phyloP scores from a whole-genome alignment of 257 asterid species.

The Scutellaria barbata region DNA sequence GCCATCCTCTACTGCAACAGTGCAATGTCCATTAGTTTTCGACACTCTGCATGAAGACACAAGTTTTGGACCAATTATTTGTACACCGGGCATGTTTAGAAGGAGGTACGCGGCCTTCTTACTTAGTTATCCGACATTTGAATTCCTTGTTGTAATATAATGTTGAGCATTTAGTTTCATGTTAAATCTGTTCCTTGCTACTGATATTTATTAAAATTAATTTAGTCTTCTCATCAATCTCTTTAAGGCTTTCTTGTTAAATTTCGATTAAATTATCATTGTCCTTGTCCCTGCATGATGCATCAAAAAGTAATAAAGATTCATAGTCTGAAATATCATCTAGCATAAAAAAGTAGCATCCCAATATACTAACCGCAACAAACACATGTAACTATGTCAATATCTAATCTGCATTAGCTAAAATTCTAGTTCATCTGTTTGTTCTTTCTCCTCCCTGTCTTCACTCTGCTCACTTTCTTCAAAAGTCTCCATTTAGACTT shows the following conservation, averaged over 20 bases:
- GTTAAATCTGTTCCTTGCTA: slow-evolving; percentile 31
- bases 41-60: slow-evolving; percentile 10
- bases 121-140: slow-evolving; percentile 18
- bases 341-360: slow-evolving; percentile 18
- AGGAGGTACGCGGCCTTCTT: slow-evolving; percentile 22
- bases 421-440: slow-evolving; percentile 41
- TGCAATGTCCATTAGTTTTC: slow-evolving; percentile 55
- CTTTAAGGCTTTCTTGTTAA: slow-evolving; percentile 12
- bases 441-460: slow-evolving; percentile 19
- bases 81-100: slow-evolving; percentile 40
- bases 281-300: too few relatives aligned
- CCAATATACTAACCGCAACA: slow-evolving; percentile 20
- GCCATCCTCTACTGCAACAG: slow-evolving; percentile 58
- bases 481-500: slow-evolving; percentile 33
- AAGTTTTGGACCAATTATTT: slow-evolving; percentile 33
- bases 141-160: slow-evolving; percentile 43
- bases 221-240: slow-evolving; percentile 15
- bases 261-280: too few relatives aligned
- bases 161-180: slow-evolving; percentile 39
- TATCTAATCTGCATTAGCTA: slow-evolving; percentile 34
- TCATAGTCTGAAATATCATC: neutral
- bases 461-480: slow-evolving; percentile 40
- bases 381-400: slow-evolving; percentile 2
- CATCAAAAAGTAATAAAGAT: neutral
- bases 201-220: slow-evolving; percentile 28